Evolutionary conservation across 192 early-diverging fungal species (phyloP), one percentile per base, ranked within the genome.

Genomic region (Coemansia sp.): DNA sequence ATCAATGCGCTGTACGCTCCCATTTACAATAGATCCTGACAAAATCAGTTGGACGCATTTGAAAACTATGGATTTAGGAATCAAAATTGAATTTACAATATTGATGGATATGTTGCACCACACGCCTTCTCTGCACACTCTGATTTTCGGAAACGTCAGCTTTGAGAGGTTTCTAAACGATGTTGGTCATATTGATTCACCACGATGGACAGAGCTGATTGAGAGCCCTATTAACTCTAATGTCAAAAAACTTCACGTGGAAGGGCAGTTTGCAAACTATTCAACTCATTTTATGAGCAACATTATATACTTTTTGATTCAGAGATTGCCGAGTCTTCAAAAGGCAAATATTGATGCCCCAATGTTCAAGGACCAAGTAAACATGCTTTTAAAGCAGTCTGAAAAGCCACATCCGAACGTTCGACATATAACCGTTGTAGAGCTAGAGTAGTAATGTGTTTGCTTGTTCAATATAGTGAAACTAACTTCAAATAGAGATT

Each of bases 231-330:
- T 53, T 14, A 53, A 53, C 22, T 0, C 3, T 13, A 53, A 22
- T 53, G 3, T 53, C 23, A 25, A 32, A 2, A 8, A 5, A 53
- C 6, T 53, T 9, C 7, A 32, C 0, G 7, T 53, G 5, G 5
- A 2, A 19, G 50, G 50, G 19, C 19, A 0, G 25, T 53, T 29
- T 53, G 15, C 22, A 5, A 7, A 53, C 9, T 53, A 53, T 53
- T 53, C 50, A 15, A 53, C 50, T 0, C 50, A 25, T 25, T 10
- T 53, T 25, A 25, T 53, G 7, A 53, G 50, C 50, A 53, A 53
- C 50, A 25, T 53, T 29, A 53, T 53, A 13, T 53, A 53, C 50
- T 53, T 53, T 53, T 7, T 53, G 50, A 53, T 53, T 22, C 50
- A 53, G 25, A 6, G 50, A 29, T 53, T 53, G 25, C 50, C 50